phyloP scores from a whole-genome alignment of 2,329 filamentous ascomycete species.

The Fusarium mangiferae region DNA sequence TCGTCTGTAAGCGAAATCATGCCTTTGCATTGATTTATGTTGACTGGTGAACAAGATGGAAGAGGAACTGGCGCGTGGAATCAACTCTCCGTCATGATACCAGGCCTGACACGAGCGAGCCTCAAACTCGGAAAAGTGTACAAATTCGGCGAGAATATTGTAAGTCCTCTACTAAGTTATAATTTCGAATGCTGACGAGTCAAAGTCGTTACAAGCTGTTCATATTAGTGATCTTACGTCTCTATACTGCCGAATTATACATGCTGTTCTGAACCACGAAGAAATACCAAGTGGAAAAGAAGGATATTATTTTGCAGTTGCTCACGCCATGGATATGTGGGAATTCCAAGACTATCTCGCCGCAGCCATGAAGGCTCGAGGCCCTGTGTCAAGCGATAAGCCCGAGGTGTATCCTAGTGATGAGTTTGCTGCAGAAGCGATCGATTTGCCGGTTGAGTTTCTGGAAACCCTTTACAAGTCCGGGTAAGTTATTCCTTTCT shows the following conservation, averaged over 20 bases:
- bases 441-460: neutral
- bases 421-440: neutral
- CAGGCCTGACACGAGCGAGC: neutral
- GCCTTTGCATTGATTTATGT: accelerated
- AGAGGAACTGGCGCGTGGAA: neutral
- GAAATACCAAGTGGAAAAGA: neutral
- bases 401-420: neutral
- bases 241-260: neutral
- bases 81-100: neutral
- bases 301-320: neutral
- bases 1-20: neutral
- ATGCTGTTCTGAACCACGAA: neutral
- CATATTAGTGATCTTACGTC: neutral
- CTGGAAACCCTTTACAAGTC: neutral
- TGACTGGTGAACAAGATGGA: neutral
- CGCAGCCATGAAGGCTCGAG: neutral
- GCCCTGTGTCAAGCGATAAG: neutral
- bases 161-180: accelerated
- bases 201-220: neutral
- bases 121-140: neutral
- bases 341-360: neutral
- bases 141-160: neutral
- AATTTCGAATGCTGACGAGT: neutral
- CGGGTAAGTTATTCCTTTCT: neutral
- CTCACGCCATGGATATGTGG: neutral